Percentiles rank a stretch among this genome's conserved stretches.
Evolutionary conservation across 2,329 filamentous ascomycete genomes (phyloP).

Genomic region (Clarireedia sp.): DNA sequence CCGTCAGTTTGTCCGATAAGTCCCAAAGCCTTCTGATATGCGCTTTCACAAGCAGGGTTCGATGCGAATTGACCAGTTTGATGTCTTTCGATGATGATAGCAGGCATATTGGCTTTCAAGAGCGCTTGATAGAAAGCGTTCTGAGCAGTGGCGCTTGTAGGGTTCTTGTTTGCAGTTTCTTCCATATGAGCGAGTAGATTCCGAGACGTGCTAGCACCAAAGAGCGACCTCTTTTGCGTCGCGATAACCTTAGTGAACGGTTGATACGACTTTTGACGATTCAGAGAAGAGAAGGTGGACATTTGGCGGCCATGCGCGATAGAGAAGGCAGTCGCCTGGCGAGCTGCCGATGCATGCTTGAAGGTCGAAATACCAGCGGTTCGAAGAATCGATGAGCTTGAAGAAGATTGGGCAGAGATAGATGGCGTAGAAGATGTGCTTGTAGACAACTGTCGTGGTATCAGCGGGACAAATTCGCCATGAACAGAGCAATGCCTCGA

Average conservation of each 20-base stretch:
- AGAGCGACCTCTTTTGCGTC: slow-evolving; percentile 22
- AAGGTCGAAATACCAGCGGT: neutral
- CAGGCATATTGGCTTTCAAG: slow-evolving; percentile 84
- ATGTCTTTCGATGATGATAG: slow-evolving; percentile 85
- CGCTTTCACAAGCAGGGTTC: slow-evolving; percentile 67
- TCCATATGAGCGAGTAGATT: slow-evolving; percentile 77
- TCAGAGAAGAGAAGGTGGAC: slow-evolving; percentile 19
- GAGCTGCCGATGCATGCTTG: slow-evolving; percentile 15
- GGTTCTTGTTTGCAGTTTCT: slow-evolving; percentile 87
- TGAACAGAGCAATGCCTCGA: neutral
- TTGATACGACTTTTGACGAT: slow-evolving; percentile 12
- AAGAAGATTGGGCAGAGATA: slow-evolving; percentile 8
- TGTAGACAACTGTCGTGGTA: slow-evolving; percentile 1
- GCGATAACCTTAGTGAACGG: slow-evolving; percentile 9
- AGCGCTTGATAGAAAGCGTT: slow-evolving; percentile 91
- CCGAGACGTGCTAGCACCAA: slow-evolving; percentile 33
- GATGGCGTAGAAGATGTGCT: slow-evolving; percentile 12
- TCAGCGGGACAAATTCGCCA: neutral
- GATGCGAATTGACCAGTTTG: slow-evolving; percentile 77
- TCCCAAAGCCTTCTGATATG: slow-evolving; percentile 70
- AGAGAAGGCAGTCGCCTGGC: slow-evolving; percentile 15
- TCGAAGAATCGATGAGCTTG: neutral
- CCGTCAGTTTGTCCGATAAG: slow-evolving; percentile 41
- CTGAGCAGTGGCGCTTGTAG: slow-evolving; percentile 77
- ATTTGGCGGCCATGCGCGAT: slow-evolving; percentile 17